Base-by-base conservation (phyloP, 805 yeast species). In the Candida schatavii region DNA sequence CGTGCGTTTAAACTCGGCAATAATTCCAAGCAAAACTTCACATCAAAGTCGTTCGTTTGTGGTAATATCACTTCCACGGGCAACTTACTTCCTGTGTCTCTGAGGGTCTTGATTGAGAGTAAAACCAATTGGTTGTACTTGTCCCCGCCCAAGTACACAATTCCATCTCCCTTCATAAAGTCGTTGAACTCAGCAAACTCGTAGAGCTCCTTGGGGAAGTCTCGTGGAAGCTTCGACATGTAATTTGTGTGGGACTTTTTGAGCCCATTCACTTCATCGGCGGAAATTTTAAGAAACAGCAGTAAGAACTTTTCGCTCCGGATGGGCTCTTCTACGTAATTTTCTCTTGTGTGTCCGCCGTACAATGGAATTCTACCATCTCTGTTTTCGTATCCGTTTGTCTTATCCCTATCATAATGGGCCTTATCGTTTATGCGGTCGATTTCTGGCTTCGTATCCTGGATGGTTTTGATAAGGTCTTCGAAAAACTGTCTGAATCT, bases 11-110 rank as follows among this genome's bases (percentile, higher is more conserved):
- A 48, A 5, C 41, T 40, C 2, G 72, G 72, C 32, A 68, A 54
- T 30, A 65, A 45, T 25, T 42, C 47, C 40, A 52, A 49, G 49
- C 73, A 68, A 26, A 67, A 55, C 34, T 63, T 62, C 30, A 51
- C 45, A 46, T 67, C 69, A 44, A 50, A 63, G 41, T 67, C 73
- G 11, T 42, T 27, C 28, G 53, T 50, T 30, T 49, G 50, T 5
- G 73, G 70, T 19, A 68, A 46, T 6, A 68, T 55, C 37, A 68
- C 61, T 45, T 68, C 73, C 19, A 67, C 61, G 2, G 73, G 73
- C 29, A 68, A 45, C 35, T 48, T 45, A 2, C 66, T 57, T 13
- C 72, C 72, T 39, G 51, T 35, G 13, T 60, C 55, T 31, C 73
- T 52, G 37, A 68, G 50, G 36, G 60, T 48, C 31, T 64, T 61